These are phyloP conservation scores for Buddleja alternifolia DNA, from an alignment of 257 asterid genomes.

Conservation along the genomic window DNA sequence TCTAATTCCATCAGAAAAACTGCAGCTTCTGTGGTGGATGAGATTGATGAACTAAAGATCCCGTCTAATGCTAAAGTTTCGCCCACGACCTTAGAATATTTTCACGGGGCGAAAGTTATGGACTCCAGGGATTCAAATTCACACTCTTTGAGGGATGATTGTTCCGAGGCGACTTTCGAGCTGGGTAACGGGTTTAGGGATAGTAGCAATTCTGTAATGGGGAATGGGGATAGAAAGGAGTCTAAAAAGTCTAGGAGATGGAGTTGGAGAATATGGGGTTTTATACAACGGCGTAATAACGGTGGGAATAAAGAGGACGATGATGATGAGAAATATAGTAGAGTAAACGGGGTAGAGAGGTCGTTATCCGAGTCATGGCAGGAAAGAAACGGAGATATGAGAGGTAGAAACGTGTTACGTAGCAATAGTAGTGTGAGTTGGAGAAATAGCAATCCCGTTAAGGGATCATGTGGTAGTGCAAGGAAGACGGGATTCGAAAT, in stretches of 20 bases:
- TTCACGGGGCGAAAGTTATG: conserved; percentile 58
- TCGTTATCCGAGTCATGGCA: conserved; percentile 82
- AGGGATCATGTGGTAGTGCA: conserved; percentile 69
- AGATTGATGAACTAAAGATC: conserved; percentile 71
- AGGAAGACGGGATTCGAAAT: conserved; percentile 55
- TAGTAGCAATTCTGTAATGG: conserved; percentile 51
- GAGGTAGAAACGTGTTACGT: conserved; percentile 53
- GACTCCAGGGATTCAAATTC: conserved; percentile 51
- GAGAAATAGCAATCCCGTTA: conserved; percentile 52
- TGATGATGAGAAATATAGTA: conserved; percentile 59
- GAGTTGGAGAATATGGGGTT: conserved; percentile 81
- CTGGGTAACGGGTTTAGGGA: conserved; percentile 63
- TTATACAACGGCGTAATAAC: conserved; percentile 60
- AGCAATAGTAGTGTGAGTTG: conserved; percentile 88
- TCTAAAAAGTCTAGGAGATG: conserved; percentile 75
- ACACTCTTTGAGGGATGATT: conserved; percentile 70
- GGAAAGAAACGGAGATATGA: conserved; percentile 44
- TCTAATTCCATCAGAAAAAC: conserved; percentile 82
- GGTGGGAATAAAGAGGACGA: conserved; percentile 55
- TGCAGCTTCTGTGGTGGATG: conserved; percentile 79
- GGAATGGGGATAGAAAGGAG: conserved; percentile 63
- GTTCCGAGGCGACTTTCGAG: conserved; percentile 60
- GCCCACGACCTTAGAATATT: conserved; percentile 58
- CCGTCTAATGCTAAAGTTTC: conserved; percentile 69
- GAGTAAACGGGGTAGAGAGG: conserved; percentile 73